Evolutionary conservation across 768 basidiomycete species (phyloP).

Genomic region (Phlegmacium glaucopus): DNA sequence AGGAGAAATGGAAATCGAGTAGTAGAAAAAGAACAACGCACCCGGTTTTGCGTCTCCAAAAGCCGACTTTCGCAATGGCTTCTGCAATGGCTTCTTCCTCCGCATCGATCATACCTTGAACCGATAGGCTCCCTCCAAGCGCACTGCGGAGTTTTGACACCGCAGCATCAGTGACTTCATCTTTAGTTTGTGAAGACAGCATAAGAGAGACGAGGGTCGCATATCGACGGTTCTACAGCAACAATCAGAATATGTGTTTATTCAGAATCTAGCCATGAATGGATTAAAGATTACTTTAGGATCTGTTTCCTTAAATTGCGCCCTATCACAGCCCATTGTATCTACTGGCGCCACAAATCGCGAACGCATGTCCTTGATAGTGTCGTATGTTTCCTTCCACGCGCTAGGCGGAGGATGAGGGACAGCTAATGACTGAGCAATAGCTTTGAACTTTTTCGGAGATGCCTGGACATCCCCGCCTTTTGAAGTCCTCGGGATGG

Average conservation of each 20-base stretch:
- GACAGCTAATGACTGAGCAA: constrained; percentile 48
- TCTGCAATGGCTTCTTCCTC: constrained; percentile 60
- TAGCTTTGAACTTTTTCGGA: constrained; percentile 52
- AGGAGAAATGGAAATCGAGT: no score
- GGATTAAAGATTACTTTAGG: constrained; percentile 49
- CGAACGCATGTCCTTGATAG: constrained; percentile 75
- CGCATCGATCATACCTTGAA: constrained; percentile 66
- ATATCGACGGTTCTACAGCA: constrained; percentile 68
- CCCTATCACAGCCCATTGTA: constrained; percentile 83
- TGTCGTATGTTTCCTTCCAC: constrained; percentile 70
- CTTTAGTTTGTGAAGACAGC: constrained; percentile 95
- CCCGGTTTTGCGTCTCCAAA: constrained; percentile 87
- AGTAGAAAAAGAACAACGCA: constrained; percentile 36
- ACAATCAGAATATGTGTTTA: neutral
- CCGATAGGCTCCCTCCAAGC: constrained; percentile 76
- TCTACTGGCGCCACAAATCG: constrained; percentile 83
- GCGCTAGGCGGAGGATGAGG: constrained; percentile 65
- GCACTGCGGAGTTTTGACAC: constrained; percentile 67
- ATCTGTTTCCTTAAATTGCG: constrained; percentile 58
- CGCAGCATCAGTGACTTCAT: constrained; percentile 82
- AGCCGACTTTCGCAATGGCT: constrained; percentile 87
- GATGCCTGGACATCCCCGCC: constrained; percentile 23
- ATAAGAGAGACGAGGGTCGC: constrained; percentile 89
- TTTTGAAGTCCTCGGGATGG: constrained; percentile 18
- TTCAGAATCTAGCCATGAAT: neutral